Base-by-base conservation (phyloP, 2,329 filamentous ascomycete genomes). In the Fusarium sp. region DNA sequence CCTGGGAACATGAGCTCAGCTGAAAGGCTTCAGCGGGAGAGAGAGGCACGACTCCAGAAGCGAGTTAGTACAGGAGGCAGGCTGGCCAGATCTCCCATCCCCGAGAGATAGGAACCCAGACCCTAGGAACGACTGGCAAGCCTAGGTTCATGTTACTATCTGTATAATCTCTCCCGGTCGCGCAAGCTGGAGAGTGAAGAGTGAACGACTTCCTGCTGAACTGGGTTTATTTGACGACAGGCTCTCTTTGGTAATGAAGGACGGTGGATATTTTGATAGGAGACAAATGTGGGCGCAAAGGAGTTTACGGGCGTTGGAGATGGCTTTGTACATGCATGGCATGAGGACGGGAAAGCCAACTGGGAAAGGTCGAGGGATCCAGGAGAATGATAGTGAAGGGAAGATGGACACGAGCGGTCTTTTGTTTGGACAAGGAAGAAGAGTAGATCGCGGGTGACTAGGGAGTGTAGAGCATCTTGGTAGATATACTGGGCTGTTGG, bases 51-150 rank as follows among this genome's bases (percentile, higher is more conserved):
- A 60, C 75, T 94, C 58, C 89, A 92, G 75, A 95, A 95, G 79
- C 84, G 91, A 59, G 88, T 91, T 61, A 93, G 91, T 73, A 91
- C 89, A 25, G 91, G 91, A 42, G 91, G 91, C 43, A 83, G 90
- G 67, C 82, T 94, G 72, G 87, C 87, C 59, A 87, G 83, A 76
- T 83, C 83, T 69, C 83, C 85, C 70, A 88, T 88, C 74, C 84
- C 85, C 69, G 85, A 88, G 77, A 83, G 80, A 74, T 85, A 85
- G 83, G 79, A 79, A 73, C 72, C 75, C 52, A 72, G 70, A 70
- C 69, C 77, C 62, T 78, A 73, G 77, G 74, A 76, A 68, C 72
- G 76, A 71, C 66, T 78, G 72, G 72, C 74, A 62, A 72, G 73
- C 64, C 67, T 78, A 59, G 68, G 73, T 64, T 70, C 78, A 50